Conservation (phyloP, 306 rosid genomes). For the Acacia acuminata region DNA sequence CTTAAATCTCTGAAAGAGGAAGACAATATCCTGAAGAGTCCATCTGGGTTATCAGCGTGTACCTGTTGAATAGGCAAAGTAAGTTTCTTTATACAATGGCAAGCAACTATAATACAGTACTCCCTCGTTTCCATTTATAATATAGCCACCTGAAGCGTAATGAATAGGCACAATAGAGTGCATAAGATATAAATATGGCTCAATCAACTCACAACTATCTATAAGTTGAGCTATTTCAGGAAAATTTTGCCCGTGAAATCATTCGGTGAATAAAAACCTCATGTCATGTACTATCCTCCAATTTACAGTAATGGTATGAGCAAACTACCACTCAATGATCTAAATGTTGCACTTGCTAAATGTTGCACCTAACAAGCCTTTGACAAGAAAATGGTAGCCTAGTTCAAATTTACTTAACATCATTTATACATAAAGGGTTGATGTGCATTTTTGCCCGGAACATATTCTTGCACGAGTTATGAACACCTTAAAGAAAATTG, state of each 20-base stretch:
- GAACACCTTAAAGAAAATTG: no score
- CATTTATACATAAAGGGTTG: not conserved
- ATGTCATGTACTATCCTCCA: not conserved
- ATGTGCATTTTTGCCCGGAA: no score
- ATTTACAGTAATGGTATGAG: not conserved
- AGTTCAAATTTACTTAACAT: not conserved
- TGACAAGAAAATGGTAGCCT: not conserved
- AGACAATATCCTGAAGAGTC: conserved; percentile 83
- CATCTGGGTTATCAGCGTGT: conserved; percentile 94
- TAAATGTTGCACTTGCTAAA: not conserved
- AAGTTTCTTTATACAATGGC: not conserved
- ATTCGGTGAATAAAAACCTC: not conserved
- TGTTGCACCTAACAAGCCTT: not conserved
- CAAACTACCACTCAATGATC: not conserved
- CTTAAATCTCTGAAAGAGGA: conserved; percentile 65
- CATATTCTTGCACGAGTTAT: no score
- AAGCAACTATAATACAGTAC: not conserved
- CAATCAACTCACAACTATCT: not conserved
- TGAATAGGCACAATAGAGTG: not conserved
- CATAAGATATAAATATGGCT: conserved; percentile 10
- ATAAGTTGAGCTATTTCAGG: not conserved
- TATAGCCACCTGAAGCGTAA: not conserved
- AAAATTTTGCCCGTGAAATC: not conserved
- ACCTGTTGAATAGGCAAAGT: conserved; percentile 56
- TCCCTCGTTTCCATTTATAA: conserved; percentile 17